phyloP scores from a whole-genome alignment of 2,329 filamentous ascomycete genomes.

The Aspergillus candidus region DNA sequence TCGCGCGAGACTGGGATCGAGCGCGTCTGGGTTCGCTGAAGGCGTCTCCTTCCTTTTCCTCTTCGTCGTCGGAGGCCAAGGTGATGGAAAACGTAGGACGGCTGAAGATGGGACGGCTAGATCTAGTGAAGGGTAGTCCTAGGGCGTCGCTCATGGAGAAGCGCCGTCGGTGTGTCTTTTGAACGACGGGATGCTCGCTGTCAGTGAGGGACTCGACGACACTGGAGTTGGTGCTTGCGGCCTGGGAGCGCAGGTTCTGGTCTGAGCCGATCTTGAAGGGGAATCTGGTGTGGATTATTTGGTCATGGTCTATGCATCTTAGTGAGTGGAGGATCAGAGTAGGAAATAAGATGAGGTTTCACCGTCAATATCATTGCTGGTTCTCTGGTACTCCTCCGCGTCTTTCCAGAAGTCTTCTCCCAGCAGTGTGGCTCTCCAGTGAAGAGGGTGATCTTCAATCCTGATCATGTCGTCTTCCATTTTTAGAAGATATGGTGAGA shows the following conservation, averaged over 20 bases:
- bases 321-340: not conserved
- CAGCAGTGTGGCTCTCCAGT: conserved; percentile 23
- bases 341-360: conserved; percentile 1
- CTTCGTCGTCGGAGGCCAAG: too few relatives aligned
- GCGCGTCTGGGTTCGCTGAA: conserved; percentile 5
- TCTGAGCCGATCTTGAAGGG: conserved; percentile 20
- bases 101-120: too few relatives aligned
- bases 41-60: not conserved
- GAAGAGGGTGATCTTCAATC: conserved; percentile 14
- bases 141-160: conserved; percentile 24
- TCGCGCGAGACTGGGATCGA: conserved; percentile 8
- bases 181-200: not conserved
- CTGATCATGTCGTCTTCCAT: conserved; percentile 14
- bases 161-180: conserved; percentile 14
- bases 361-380: conserved; percentile 15
- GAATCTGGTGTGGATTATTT: conserved; percentile 17
- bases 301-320: conserved; percentile 9
- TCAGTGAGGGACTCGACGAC: not conserved
- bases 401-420: conserved; percentile 26
- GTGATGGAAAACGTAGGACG: too few relatives aligned
- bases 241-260: not conserved
- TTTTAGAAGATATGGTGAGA: conserved; percentile 1
- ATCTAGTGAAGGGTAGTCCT: not conserved
- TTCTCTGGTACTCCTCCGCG: conserved; percentile 13
- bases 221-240: not conserved